These are phyloP conservation scores for Larix sibirica DNA, from an alignment of 83 land plant species.

Conservation along the genomic window DNA sequence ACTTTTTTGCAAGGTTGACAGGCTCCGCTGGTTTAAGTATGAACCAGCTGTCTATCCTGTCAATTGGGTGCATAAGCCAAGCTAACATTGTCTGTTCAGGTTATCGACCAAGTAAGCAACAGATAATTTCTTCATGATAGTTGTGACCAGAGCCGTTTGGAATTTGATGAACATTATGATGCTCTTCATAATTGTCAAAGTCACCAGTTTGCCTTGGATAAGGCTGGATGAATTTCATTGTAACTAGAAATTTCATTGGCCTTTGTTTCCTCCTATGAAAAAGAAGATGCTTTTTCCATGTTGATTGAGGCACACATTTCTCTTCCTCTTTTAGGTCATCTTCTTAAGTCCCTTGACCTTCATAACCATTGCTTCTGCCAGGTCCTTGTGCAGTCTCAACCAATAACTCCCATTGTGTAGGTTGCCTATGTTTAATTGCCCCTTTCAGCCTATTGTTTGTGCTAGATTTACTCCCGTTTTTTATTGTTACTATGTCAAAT, in stretches of 20 bases:
- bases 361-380: too few relatives aligned
- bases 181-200: too few relatives aligned
- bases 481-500: not conserved
- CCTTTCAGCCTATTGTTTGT: slow-evolving; percentile 13
- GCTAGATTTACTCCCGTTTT: not conserved
- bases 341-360: too few relatives aligned
- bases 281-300: too few relatives aligned
- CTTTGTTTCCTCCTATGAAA: too few relatives aligned
- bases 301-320: too few relatives aligned
- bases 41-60: slow-evolving; percentile 7
- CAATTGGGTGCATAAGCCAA: slow-evolving; percentile 15
- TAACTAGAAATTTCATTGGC: too few relatives aligned
- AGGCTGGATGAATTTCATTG: too few relatives aligned
- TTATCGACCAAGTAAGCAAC: not conserved
- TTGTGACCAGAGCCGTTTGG: slow-evolving; percentile 6
- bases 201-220: too few relatives aligned
- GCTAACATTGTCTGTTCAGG: slow-evolving; percentile 16
- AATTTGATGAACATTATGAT: not conserved
- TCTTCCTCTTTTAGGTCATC: too few relatives aligned
- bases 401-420: too few relatives aligned
- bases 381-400: too few relatives aligned
- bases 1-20: slow-evolving; percentile 14
- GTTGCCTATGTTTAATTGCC: not conserved
- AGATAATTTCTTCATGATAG: slow-evolving; percentile 1
- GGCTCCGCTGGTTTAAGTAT: not conserved